These are phyloP conservation scores for Grosmannia huntii DNA, from an alignment of 2,329 filamentous ascomycete species.

Conservation along the genomic window DNA sequence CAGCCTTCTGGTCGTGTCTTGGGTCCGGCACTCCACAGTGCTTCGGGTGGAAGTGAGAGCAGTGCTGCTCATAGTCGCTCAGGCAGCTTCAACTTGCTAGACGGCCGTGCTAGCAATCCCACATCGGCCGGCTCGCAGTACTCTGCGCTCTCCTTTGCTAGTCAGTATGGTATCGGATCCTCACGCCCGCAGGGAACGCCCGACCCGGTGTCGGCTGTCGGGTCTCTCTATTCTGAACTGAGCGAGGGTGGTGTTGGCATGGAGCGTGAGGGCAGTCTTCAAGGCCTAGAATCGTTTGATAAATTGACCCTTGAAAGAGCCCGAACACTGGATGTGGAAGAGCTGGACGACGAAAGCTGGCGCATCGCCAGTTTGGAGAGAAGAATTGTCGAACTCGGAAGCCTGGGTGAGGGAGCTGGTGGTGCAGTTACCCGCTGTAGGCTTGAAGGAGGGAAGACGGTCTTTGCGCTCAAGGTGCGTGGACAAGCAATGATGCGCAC, in stretches of 20 bases:
- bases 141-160: conserved; percentile 70
- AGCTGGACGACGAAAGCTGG: conserved; percentile 92
- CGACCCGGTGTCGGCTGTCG: conserved; percentile 80
- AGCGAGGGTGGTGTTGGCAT: conserved; percentile 64
- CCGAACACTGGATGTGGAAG: conserved; percentile 77
- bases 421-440: conserved; percentile 88
- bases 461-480: conserved; percentile 87
- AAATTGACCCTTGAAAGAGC: conserved; percentile 73
- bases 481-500: not conserved
- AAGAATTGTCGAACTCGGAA: conserved; percentile 77
- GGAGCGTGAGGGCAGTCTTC: conserved; percentile 72
- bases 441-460: conserved; percentile 80
- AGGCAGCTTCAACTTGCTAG: conserved; percentile 68
- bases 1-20: conserved; percentile 38
- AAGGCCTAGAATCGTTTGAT: conserved; percentile 65
- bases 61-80: conserved; percentile 69
- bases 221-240: conserved; percentile 69
- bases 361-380: conserved; percentile 81
- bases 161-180: conserved; percentile 54
- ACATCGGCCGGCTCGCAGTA: conserved; percentile 81
- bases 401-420: conserved; percentile 85
- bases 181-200: conserved; percentile 54
- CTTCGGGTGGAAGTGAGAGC: conserved; percentile 66
- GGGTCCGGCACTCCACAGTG: conserved; percentile 49
- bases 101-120: conserved; percentile 66